Evolutionary conservation across 306 rosid genomes (phyloP), one percentile per base, ranked within the genome.

Genomic region (Cucurbita argyrosperma): DNA sequence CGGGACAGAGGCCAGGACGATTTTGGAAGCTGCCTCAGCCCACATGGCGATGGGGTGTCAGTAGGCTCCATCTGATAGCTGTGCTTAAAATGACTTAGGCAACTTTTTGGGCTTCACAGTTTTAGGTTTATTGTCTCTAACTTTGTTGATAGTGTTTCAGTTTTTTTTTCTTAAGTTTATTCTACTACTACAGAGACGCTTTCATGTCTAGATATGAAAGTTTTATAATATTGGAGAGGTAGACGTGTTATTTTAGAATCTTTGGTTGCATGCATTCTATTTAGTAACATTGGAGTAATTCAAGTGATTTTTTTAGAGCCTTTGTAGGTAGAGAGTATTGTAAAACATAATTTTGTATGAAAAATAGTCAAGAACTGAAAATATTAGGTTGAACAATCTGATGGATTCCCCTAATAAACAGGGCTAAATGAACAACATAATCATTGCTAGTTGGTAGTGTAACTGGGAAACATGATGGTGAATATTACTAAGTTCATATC

Each of bases 1-100:
- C 63, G 0, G 74, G 30, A 84, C 96, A 30, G 95, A 88, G 72
- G 95, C 98, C 61, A 79, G 82, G 79, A 81, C 79, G 79, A 71
- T 90, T 78, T 80, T 94, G 78, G 88, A 86, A 59, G 88, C 85
- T 58, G 85, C 85, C n/a, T 80, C 70, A 15, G 60, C 40, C 72
- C 78, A 83, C 37, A 70, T 72, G 77, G 75, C 69, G 40, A 64
- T 72, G 77, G 75, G 76, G 40, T 49, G 74, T 78, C 77, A 76
- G 78, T 85, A 70, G 73, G 37, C 67, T 68, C 75, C 59, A 70
- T 68, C 45, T 64, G 30, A 64, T 40, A 40, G 35, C 35, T 8
- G 26, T 64, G 38, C 53, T 43, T 42, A 38, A 68, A 43, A 21
- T 67, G 54, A 49, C 56, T 67, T 46, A 0, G 6, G 2, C 4